Percentiles rank a stretch among this genome's conserved stretches.
Evolutionary conservation across 441 rosid species (phyloP).

Genomic region (Eruca vesicaria): DNA sequence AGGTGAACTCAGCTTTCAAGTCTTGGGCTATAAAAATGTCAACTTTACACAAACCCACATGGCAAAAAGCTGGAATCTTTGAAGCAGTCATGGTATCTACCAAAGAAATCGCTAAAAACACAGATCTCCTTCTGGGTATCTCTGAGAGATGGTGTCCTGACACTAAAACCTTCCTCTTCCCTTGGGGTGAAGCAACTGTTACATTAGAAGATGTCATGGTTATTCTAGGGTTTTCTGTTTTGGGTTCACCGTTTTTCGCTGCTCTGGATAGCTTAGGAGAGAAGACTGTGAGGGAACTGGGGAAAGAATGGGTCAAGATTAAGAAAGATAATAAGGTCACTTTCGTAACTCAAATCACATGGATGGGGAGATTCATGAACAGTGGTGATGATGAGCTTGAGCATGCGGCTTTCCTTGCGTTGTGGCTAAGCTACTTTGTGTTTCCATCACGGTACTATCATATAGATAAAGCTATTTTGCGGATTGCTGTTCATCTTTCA

Average conservation of each 20-base stretch:
- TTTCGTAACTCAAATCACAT: not conserved
- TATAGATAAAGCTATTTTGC: not conserved
- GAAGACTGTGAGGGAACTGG: conserved; percentile 32
- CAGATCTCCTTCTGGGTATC: conserved; percentile 28
- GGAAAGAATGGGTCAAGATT: not conserved
- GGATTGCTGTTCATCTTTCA: conserved; percentile 38
- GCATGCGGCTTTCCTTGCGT: conserved; percentile 44
- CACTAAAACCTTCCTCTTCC: conserved; percentile 42
- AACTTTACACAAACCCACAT: conserved; percentile 19
- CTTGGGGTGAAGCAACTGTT: conserved; percentile 53
- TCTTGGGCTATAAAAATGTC: conserved; percentile 33
- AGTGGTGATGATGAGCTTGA: conserved; percentile 10
- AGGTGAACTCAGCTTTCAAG: conserved; percentile 1
- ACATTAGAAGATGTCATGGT: conserved; percentile 47
- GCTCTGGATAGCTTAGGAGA: conserved; percentile 24
- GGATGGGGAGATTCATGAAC: conserved; percentile 46
- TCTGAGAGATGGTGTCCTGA: conserved; percentile 43
- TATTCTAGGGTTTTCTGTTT: conserved; percentile 36
- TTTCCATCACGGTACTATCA: not conserved
- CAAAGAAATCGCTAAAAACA: not conserved
- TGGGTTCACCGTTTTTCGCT: conserved; percentile 25
- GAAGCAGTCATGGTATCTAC: conserved; percentile 40
- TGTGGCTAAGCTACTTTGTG: conserved; percentile 37
- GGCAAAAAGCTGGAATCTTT: conserved; percentile 38
- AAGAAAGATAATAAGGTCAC: not conserved